Base-by-base conservation (phyloP, 345 rosid species). In the Carallia pectinifolia region DNA sequence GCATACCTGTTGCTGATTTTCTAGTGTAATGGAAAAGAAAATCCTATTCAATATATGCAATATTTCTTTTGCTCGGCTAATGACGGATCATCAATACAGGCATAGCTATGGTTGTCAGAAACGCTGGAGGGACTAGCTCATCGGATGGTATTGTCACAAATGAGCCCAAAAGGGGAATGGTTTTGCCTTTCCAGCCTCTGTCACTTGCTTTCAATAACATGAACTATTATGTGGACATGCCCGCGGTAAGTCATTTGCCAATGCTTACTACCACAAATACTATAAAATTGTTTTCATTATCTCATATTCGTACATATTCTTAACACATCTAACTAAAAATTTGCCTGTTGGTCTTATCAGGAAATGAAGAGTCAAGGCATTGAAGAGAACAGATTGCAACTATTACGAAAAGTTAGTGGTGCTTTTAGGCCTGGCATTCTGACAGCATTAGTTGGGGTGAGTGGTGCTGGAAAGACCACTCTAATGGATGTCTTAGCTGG, bases 381-480 rank as follows among this genome's bases (percentile, higher is more conserved):
- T 61, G 83, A 81, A 81, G 84, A 86, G 63, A 71, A 71, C 61
- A 89, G 82, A 39, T 88, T 91, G 16, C 91, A 89, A 65, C 77
- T 91, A 47, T 80, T 91, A 62, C 73, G 75, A 63, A 77, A 85
- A 39, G 88, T 86, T 50, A 86, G 93, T 44, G 96, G 97, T 69
- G 86, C 90, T 75, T 91, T 91, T 66, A 86, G 88, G 70, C 97
- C 96, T 1, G 97, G 97, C 17, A 73, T 85, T 19, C 73, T 91
- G 71, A 89, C 96, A 69, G 91, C 96, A 27, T 74, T 89, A 18
- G 86, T 91, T 62, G 97, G 97, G 2, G 89, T 89, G 0, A 89
- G 93, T 63, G 97, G 97, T 31, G 97, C 97, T 7, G 97, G 97
- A 15, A 91, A 89, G 79, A 91, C 97, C 34, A 91, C 97, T 1